Conservation (phyloP, 2,329 filamentous ascomycete species). For the Didymella glomerata region DNA sequence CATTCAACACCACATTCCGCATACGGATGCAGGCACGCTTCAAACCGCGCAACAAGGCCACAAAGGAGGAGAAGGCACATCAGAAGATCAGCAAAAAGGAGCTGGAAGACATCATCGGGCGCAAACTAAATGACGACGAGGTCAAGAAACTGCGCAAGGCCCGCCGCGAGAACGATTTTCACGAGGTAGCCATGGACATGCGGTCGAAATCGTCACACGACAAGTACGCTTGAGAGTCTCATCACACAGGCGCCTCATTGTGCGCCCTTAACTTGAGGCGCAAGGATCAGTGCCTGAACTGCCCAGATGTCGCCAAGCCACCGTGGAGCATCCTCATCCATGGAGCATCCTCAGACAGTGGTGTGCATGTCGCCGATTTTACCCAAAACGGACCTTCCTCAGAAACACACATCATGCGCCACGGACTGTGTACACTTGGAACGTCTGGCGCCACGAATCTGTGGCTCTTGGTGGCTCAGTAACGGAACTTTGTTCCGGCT, state of each 20-base stretch:
- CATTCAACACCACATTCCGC: conserved; percentile 75
- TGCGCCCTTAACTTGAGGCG: not conserved
- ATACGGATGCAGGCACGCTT: conserved; percentile 95
- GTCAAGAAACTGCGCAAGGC: conserved; percentile 84
- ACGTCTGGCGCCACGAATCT: conserved; percentile 20
- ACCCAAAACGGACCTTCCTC: conserved; percentile 7
- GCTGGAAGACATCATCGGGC: conserved; percentile 80
- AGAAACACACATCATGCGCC: conserved; percentile 23
- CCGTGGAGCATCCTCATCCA: conserved; percentile 14
- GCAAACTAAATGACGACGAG: conserved; percentile 82
- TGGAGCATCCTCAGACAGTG: conserved; percentile 18
- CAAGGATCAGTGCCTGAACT: conserved; percentile 2
- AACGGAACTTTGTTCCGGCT: conserved; percentile 16
- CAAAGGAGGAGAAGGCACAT: conserved; percentile 81
- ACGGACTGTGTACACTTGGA: conserved; percentile 13
- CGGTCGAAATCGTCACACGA: conserved; percentile 85
- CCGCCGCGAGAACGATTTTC: conserved; percentile 84
- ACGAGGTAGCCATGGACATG: conserved; percentile 84
- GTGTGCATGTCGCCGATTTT: conserved; percentile 12
- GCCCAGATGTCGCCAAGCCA: conserved; percentile 13
- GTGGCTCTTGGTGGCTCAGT: conserved; percentile 21
- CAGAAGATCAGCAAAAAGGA: conserved; percentile 88
- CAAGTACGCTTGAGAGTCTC: conserved; percentile 41
- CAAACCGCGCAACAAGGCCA: conserved; percentile 81
- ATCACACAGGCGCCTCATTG: not conserved